phyloP scores from a whole-genome alignment of 2,329 filamentous ascomycete genomes.

The Trichoderma aggressivum region DNA sequence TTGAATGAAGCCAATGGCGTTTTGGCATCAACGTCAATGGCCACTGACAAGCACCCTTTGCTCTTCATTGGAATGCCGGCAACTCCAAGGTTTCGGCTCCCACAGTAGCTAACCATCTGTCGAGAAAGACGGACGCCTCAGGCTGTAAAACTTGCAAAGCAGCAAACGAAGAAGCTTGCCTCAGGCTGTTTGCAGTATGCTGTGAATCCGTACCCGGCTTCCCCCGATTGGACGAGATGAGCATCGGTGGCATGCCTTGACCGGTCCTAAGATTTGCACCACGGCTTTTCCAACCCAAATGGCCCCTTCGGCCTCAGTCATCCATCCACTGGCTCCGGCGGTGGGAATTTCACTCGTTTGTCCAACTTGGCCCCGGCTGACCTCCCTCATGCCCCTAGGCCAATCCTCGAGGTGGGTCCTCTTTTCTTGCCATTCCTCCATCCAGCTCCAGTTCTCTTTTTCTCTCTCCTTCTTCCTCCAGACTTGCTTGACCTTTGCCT shows the following conservation, averaged over 20 bases:
- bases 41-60: neutral
- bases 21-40: slow-evolving; percentile 8
- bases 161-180: slow-evolving; percentile 25
- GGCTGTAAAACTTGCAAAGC: slow-evolving; percentile 26
- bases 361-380: slow-evolving; percentile 36
- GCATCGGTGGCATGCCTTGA: slow-evolving; percentile 26
- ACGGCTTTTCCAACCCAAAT: neutral
- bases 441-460: slow-evolving; percentile 33
- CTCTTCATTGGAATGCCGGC: slow-evolving; percentile 11
- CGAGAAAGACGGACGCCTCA: slow-evolving; percentile 29
- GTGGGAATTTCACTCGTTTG: slow-evolving; percentile 34
- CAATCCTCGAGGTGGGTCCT: slow-evolving; percentile 35
- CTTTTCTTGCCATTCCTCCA: slow-evolving; percentile 40
- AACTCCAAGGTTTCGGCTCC: neutral
- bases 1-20: neutral
- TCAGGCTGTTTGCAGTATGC: neutral
- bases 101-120: neutral
- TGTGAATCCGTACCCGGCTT: slow-evolving; percentile 33
- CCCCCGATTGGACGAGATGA: slow-evolving; percentile 32
- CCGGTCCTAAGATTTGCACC: slow-evolving; percentile 30
- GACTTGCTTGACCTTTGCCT: slow-evolving; percentile 30
- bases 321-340: slow-evolving; percentile 20
- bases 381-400: slow-evolving; percentile 32
- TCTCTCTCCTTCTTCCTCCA: slow-evolving; percentile 34
- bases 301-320: slow-evolving; percentile 17